phyloP scores from a whole-genome alignment of 148 eudicot species.

The Silene uniflora region DNA sequence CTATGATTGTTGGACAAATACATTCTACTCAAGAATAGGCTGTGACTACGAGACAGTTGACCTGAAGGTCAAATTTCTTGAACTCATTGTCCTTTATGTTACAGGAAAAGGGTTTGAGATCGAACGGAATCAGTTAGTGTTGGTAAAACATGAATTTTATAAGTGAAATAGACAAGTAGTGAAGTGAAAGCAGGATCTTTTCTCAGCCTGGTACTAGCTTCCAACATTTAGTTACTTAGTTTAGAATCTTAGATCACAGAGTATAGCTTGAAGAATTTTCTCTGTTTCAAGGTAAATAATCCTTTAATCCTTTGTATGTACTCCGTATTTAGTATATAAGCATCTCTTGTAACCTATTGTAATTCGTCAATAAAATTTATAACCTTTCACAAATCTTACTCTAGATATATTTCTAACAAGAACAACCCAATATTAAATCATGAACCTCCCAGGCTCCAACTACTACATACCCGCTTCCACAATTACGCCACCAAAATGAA shows the following conservation, averaged over 20 bases:
- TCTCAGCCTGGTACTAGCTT: background rate
- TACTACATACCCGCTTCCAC: background rate
- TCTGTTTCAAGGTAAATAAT: no score
- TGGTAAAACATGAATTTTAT: background rate
- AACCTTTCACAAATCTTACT: no score
- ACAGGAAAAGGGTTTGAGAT: background rate
- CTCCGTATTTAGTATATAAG: no score
- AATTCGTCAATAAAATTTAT: no score
- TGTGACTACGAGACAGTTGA: conserved; percentile 2
- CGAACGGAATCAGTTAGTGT: background rate
- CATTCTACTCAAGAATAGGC: background rate
- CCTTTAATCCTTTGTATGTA: no score
- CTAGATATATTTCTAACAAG: no score
- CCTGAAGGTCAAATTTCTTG: background rate
- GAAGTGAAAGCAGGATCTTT: background rate
- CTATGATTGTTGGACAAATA: background rate
- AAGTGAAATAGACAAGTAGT: background rate
- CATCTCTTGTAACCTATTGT: no score
- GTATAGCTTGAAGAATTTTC: background rate
- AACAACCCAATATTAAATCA: background rate
- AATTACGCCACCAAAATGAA: background rate
- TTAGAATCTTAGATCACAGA: background rate
- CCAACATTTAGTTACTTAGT: background rate
- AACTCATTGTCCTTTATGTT: background rate
- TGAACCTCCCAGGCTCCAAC: background rate